Evolutionary conservation across 192 early-diverging fungal genomes (phyloP), one percentile per base, ranked within the genome.

Genomic region (Linnemannia elongata): DNA sequence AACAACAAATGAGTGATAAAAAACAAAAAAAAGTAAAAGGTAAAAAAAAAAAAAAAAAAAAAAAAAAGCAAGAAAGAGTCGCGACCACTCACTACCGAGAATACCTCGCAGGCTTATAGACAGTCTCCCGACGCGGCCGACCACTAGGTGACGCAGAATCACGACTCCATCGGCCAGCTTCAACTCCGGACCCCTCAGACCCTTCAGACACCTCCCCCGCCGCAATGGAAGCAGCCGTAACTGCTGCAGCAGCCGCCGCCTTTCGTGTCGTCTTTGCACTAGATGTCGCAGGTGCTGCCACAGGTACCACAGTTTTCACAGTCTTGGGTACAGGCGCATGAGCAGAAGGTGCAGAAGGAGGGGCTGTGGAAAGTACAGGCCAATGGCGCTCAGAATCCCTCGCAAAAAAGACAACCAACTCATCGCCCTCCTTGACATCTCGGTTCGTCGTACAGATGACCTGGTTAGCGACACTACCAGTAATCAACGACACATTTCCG

Each of bases 321-420:
- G 49, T 15, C 18, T 52, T 52, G 17, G 49, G 49, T 18, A 18
- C 20, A 22, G 49, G 17, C 5, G 27, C 36, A 8, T 49, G 24
- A 7, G 17, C 24, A 12, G 69, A 5, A 35, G 38, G 38, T 39
- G 38, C 6, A 39, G 77, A 8, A 20, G 22, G 10, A 15, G n/a
- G n/a, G 4, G 78, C 0, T 4, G 69, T 1, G 22, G 35, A 18
- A 38, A 41, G 18, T 15, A 57, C 66, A 41, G 39, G 91, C 95
- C 96, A 97, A 73, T 94, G 90, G 36, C 97, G 84, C 84, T 97
- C 94, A 1, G 20, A 38, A 72, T 97, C 97, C 38, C 89, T 86
- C 39, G 97, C 97, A 89, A 97, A 98, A 71, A 93, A 95, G 6
- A 94, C 97, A 89, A 97, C 94, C 75, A 98, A 75, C 88, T 98